A percentile compares a stretch with the other conserved stretches of the same genome.
These are phyloP conservation scores for Pestalotiopsis fici DNA, from an alignment of 2,329 filamentous ascomycete genomes.

Conservation along the genomic window DNA sequence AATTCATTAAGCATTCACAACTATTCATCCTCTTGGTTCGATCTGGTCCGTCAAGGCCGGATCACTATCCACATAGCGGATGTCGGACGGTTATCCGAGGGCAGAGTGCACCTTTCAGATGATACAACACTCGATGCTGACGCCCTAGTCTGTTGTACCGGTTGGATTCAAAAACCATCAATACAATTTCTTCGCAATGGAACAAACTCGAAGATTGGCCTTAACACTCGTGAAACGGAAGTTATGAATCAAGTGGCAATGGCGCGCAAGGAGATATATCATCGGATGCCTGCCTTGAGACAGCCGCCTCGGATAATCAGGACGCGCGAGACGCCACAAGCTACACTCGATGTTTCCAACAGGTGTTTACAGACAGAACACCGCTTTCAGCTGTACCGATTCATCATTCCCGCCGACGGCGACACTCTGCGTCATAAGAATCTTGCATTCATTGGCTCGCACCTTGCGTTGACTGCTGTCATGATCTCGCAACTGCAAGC, in stretches of 20 bases:
- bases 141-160: conserved; percentile 13
- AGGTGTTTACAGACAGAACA: not conserved
- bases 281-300: not conserved
- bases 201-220: not conserved
- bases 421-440: conserved; percentile 18
- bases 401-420: conserved; percentile 25
- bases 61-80: conserved; percentile 15
- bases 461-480: conserved; percentile 31
- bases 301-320: not conserved
- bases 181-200: conserved; percentile 5
- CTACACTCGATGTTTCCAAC: not conserved
- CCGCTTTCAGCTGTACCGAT: conserved; percentile 23
- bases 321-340: not conserved
- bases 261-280: not conserved
- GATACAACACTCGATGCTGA: conserved; percentile 11
- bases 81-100: conserved; percentile 5
- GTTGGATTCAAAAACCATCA: conserved; percentile 12
- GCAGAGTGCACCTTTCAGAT: conserved; percentile 11
- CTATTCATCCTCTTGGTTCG: conserved; percentile 14
- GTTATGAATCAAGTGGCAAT: not conserved
- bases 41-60: conserved; percentile 10
- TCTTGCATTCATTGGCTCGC: conserved; percentile 32
- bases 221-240: not conserved
- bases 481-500: conserved; percentile 38
- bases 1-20: conserved; percentile 17